Evolutionary conservation across 805 yeast species (phyloP).

Genomic region (Zygoascus tannicola): DNA sequence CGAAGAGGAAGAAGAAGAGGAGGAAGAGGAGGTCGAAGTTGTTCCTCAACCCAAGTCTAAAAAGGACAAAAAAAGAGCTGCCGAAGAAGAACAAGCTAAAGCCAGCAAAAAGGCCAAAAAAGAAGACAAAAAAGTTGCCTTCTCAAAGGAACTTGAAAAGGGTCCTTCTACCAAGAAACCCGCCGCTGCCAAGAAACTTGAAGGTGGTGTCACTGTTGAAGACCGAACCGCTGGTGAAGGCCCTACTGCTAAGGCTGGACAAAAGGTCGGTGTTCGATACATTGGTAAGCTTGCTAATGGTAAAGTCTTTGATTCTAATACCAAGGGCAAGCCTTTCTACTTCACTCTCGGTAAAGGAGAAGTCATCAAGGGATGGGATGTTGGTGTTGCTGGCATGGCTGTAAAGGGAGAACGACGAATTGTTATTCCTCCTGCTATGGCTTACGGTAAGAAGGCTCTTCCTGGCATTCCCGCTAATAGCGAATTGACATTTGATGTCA

Average conservation of each 20-base stretch:
- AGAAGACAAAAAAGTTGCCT: constrained; percentile 71
- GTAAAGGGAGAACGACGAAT: constrained; percentile 99
- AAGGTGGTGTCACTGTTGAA: constrained; percentile 90
- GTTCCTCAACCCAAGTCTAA: constrained; percentile 33
- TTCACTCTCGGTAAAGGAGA: constrained; percentile 94
- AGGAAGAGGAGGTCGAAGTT: constrained; percentile 40
- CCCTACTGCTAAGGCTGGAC: constrained; percentile 74
- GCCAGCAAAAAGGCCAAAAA: constrained; percentile 34
- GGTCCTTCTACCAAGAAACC: constrained; percentile 58
- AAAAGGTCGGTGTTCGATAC: constrained; percentile 93
- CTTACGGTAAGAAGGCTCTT: constrained; percentile 86
- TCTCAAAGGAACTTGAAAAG: constrained; percentile 84
- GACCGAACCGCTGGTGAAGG: constrained; percentile 89
- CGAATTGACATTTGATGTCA: constrained; percentile 91
- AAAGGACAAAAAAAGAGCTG: constrained; percentile 31
- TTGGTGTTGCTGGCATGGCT: constrained; percentile 98
- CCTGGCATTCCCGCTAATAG: constrained; percentile 99
- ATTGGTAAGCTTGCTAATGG: constrained; percentile 97
- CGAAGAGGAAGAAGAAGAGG: constrained; percentile 39
- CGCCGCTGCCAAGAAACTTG: constrained; percentile 54
- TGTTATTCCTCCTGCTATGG: constrained; percentile 90
- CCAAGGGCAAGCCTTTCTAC: constrained; percentile 89
- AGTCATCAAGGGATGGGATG: constrained; percentile 97
- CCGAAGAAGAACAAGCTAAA: constrained; percentile 24
- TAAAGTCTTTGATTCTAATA: constrained; percentile 93